Conservation (phyloP, 257 asterid species). For the Fraxinus quadrangulata region DNA sequence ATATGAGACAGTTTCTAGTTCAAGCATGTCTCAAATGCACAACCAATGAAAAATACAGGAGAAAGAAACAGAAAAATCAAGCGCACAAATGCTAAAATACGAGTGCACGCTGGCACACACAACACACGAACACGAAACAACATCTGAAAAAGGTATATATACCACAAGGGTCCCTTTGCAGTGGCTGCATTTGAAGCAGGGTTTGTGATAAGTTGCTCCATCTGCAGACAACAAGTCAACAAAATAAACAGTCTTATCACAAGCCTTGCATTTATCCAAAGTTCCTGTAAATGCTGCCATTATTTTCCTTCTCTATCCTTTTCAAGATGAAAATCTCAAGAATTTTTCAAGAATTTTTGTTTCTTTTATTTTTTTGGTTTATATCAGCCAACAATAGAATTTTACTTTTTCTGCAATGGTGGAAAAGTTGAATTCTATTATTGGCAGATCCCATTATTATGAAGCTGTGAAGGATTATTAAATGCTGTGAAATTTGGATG, state of each 20-base stretch:
- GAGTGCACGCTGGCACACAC: too few species aligned
- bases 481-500: conserved; percentile 30
- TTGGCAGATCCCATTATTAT: conserved; percentile 33
- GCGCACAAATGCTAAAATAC: neutral
- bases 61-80: neutral
- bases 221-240: conserved; percentile 64
- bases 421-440: conserved; percentile 31
- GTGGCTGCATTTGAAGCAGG: conserved; percentile 59
- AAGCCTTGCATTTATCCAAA: conserved; percentile 59
- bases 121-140: neutral
- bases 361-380: conserved; percentile 1
- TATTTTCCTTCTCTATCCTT: neutral
- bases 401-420: conserved; percentile 21
- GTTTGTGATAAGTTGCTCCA: conserved; percentile 53
- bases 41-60: neutral
- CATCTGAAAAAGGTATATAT: neutral
- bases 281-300: conserved; percentile 57
- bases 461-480: conserved; percentile 36
- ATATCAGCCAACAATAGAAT: conserved; percentile 30
- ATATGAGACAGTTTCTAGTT: too few species aligned
- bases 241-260: conserved; percentile 58
- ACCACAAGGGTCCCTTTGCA: conserved; percentile 68
- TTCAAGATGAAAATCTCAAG: neutral
- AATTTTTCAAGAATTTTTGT: neutral
- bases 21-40: too few species aligned